phyloP scores from a whole-genome alignment of 2,329 filamentous ascomycete genomes.

The Sporothrix globosa region DNA sequence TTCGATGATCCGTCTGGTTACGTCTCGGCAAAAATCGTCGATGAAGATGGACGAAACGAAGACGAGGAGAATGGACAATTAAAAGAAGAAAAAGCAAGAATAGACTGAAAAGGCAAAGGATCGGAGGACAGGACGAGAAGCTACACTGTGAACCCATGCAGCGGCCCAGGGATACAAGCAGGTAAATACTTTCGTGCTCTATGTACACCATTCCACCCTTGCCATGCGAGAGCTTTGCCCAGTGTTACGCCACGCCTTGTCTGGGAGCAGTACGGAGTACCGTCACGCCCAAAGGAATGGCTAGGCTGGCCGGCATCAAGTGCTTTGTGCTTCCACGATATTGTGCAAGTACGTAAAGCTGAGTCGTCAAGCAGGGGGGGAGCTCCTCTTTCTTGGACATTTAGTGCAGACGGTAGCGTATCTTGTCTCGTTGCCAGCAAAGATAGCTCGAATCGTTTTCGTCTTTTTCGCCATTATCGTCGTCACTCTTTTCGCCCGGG shows the following conservation, averaged over 20 bases:
- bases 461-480: not conserved
- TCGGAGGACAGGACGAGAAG: constrained; percentile 11
- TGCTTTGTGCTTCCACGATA: constrained; percentile 9
- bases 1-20: not conserved
- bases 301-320: not conserved
- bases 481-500: not conserved
- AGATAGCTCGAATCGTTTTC: constrained; percentile 1
- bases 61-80: not conserved
- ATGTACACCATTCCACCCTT: not conserved
- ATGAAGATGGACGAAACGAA: constrained; percentile 1
- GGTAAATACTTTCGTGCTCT: constrained; percentile 26
- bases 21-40: not conserved
- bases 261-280: not conserved
- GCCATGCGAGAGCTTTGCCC: not conserved
- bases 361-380: not conserved
- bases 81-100: not conserved
- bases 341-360: not conserved
- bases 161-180: constrained; percentile 18
- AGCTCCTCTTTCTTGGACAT: not conserved
- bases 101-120: not conserved
- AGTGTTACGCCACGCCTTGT: not conserved
- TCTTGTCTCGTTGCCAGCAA: constrained; percentile 16
- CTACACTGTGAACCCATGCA: constrained; percentile 20
- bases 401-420: constrained; percentile 27
- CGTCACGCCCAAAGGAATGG: not conserved